These are phyloP conservation scores for Amaranthus hypochondriacus DNA, from an alignment of 148 eudicot species.

Conservation along the genomic window DNA sequence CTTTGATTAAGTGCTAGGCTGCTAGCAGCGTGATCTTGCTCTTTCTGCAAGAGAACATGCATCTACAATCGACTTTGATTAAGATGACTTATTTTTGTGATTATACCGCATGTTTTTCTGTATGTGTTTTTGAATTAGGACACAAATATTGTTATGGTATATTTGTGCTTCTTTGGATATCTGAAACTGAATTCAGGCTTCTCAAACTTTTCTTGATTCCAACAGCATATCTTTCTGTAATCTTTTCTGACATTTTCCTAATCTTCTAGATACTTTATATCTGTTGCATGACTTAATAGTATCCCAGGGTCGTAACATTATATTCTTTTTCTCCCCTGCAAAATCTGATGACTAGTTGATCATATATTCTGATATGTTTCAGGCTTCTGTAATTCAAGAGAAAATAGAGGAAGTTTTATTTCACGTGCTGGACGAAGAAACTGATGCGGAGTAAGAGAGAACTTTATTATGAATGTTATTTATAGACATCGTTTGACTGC, in stretches of 20 bases:
- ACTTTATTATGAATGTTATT: constrained; percentile 4
- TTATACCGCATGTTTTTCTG: background rate
- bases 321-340: constrained; percentile 16
- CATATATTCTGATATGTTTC: constrained; percentile 22
- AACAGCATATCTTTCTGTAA: background rate
- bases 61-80: background rate
- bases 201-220: background rate
- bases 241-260: background rate
- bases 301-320: background rate
- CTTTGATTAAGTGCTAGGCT: background rate
- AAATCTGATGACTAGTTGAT: background rate
- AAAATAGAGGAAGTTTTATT: constrained; percentile 84
- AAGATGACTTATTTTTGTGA: background rate
- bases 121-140: background rate
- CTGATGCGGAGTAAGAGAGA: constrained; percentile 76
- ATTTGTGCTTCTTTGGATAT: background rate
- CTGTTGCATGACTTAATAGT: background rate
- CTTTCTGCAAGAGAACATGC: background rate
- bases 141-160: background rate
- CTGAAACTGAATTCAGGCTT: background rate
- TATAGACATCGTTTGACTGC: background rate
- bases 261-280: background rate
- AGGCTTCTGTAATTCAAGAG: constrained; percentile 81
- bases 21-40: background rate
- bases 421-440: constrained; percentile 96